Conservation (phyloP, 1,284 basidiomycete genomes). For the Schizophyllum amplum region DNA sequence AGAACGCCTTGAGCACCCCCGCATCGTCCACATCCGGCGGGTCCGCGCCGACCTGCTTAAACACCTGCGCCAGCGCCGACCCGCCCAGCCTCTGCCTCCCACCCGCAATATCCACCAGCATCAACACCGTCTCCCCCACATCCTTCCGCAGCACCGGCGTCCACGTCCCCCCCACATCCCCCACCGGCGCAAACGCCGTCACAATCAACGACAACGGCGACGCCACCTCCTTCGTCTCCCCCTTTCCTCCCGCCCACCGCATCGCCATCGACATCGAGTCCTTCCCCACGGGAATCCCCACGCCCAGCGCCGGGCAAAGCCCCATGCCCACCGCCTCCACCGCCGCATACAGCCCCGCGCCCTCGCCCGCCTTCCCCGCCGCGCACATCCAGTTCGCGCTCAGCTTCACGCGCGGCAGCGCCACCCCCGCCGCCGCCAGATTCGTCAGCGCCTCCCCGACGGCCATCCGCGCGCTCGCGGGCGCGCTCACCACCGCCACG, state of each 20-base stretch:
- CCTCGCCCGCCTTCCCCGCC: slow-evolving; percentile 86
- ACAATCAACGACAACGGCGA: slow-evolving; percentile 90
- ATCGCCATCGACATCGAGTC: slow-evolving; percentile 99
- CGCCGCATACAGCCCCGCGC: slow-evolving; percentile 86
- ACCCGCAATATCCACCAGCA: slow-evolving; percentile 86
- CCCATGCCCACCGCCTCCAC: slow-evolving; percentile 92
- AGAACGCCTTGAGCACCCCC: slow-evolving; percentile 72
- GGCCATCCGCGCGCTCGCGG: slow-evolving; percentile 92
- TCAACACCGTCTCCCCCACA: slow-evolving; percentile 60
- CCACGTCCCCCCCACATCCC: slow-evolving; percentile 81
- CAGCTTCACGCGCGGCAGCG: slow-evolving; percentile 78
- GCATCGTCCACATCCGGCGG: slow-evolving; percentile 87
- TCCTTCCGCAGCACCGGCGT: slow-evolving; percentile 82
- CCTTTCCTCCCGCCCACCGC: slow-evolving; percentile 70
- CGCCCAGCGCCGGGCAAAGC: slow-evolving; percentile 88
- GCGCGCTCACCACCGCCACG: slow-evolving; percentile 79
- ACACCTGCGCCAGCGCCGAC: slow-evolving; percentile 93
- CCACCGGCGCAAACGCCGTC: slow-evolving; percentile 89
- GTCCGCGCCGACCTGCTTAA: slow-evolving; percentile 85
- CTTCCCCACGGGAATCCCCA: slow-evolving; percentile 97
- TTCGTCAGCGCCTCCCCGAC: slow-evolving; percentile 94
- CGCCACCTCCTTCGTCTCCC: slow-evolving; percentile 66
- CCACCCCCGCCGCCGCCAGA: slow-evolving; percentile 73
- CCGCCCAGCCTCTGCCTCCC: slow-evolving; percentile 87
- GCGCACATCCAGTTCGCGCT: slow-evolving; percentile 99